phyloP scores from a whole-genome alignment of 441 rosid genomes.

The Aleurites moluccanus region DNA sequence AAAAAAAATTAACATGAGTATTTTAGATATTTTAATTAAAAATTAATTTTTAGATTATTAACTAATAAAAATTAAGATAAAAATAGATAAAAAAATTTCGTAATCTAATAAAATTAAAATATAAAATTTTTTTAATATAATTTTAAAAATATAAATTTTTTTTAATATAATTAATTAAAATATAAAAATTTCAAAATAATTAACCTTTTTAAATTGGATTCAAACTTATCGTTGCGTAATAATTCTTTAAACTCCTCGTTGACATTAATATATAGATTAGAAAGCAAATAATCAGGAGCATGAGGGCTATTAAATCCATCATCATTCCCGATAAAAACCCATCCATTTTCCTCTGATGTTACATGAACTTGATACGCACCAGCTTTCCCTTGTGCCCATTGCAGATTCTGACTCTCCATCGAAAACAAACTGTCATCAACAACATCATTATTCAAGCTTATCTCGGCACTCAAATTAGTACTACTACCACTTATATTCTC shows the following conservation, averaged over 20 bases:
- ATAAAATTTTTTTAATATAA: no score
- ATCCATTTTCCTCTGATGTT: constrained; percentile 43
- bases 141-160: no score
- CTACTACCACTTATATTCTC: constrained; percentile 19
- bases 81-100: no score
- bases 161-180: no score
- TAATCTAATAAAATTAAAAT: no score
- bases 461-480: constrained; percentile 36
- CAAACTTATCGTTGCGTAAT: constrained; percentile 38
- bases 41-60: no score
- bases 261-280: constrained; percentile 39
- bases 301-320: constrained; percentile 55
- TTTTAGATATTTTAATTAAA: no score
- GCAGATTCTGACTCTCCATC: no score
- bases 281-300: constrained; percentile 46
- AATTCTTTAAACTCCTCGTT: constrained; percentile 43
- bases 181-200: no score
- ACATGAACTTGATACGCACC: constrained; percentile 57
- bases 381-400: constrained; percentile 56
- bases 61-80: no score
- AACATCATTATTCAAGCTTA: constrained; percentile 38
- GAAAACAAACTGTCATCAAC: constrained; percentile 44
- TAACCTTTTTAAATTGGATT: constrained; percentile 11
- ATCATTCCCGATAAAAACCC: constrained; percentile 51
- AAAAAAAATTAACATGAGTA: no score